phyloP scores from a whole-genome alignment of 2,329 filamentous ascomycete species.

The Tolypocladium tundrense region DNA sequence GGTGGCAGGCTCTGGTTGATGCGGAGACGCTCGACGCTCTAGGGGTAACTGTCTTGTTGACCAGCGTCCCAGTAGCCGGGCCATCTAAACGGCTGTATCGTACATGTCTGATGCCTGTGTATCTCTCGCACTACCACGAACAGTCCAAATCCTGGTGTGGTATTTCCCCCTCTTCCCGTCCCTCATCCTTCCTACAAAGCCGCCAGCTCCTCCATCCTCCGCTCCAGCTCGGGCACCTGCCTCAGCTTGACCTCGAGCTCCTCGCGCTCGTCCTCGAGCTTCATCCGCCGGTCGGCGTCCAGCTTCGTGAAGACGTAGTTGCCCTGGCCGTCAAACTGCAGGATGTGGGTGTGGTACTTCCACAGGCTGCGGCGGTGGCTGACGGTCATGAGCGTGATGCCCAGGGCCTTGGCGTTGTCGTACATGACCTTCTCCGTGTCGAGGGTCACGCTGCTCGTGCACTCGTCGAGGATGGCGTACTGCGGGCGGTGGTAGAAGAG shows the following conservation, averaged over 20 bases:
- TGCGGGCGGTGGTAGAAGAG: constrained; percentile 88
- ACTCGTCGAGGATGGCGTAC: constrained; percentile 95
- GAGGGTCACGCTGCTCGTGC: constrained; percentile 87
- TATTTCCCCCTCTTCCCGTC: not conserved
- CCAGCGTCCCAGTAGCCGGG: not conserved
- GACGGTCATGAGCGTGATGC: constrained; percentile 95
- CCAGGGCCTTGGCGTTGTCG: constrained; percentile 82
- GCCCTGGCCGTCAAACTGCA: constrained; percentile 95
- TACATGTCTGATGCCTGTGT: not conserved
- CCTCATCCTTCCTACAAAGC: constrained; percentile 9
- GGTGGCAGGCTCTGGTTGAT: too few species aligned
- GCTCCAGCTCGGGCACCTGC: constrained; percentile 80
- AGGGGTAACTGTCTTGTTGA: not conserved
- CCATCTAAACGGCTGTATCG: not conserved
- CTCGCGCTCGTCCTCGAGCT: constrained; percentile 92
- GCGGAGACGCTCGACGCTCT: not conserved
- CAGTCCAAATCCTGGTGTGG: not conserved
- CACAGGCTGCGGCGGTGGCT: constrained; percentile 84
- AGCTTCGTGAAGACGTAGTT: constrained; percentile 81
- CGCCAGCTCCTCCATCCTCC: constrained; percentile 70
- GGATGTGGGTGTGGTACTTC: constrained; percentile 90
- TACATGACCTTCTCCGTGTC: constrained; percentile 97
- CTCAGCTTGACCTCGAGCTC: constrained; percentile 79
- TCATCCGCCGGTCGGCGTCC: constrained; percentile 76
- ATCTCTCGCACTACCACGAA: not conserved